Percentiles rank a stretch among this genome's conserved stretches.
Conservation (phyloP, 2,329 filamentous ascomycete genomes). For the Fusarium proliferatum region DNA sequence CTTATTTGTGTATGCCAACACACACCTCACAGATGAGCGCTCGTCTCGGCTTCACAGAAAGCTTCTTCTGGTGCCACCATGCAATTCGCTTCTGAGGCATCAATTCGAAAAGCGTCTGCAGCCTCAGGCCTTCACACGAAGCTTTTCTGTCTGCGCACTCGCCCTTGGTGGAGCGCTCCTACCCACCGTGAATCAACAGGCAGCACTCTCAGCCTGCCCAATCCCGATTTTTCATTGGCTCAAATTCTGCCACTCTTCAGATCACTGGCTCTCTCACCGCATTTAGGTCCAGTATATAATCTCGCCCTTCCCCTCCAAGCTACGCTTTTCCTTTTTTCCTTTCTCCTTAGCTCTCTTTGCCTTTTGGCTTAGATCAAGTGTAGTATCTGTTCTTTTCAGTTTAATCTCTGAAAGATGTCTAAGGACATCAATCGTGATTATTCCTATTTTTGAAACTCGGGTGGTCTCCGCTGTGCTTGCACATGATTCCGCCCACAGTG, state of each 20-base stretch:
- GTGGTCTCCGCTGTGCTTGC: slow-evolving; percentile 56
- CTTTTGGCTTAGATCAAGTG: slow-evolving; percentile 89
- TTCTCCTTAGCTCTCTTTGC: slow-evolving; percentile 58
- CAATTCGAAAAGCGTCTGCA: neutral
- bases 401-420: slow-evolving; percentile 92
- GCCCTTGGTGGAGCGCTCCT: neutral
- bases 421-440: slow-evolving; percentile 81
- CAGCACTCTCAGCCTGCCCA: slow-evolving; percentile 15
- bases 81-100: neutral
- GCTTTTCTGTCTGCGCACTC: neutral
- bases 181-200: slow-evolving; percentile 12
- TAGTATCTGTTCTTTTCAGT: slow-evolving; percentile 98
- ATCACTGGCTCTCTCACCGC: slow-evolving; percentile 24
- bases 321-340: slow-evolving; percentile 43
- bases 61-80: neutral
- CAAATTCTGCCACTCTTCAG: slow-evolving; percentile 14
- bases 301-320: slow-evolving; percentile 9
- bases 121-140: slow-evolving; percentile 1
- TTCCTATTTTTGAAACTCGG: slow-evolving; percentile 69
- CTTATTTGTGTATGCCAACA: neutral
- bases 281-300: slow-evolving; percentile 36
- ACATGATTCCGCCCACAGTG: slow-evolving; percentile 54
- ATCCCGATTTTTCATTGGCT: neutral
- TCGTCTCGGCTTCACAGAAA: neutral
- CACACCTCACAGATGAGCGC: neutral